A percentile compares a stretch with the other conserved stretches of the same genome.
phyloP scores from a whole-genome alignment of 2,329 filamentous ascomycete species.

The Nothomitra cinnamomea region DNA sequence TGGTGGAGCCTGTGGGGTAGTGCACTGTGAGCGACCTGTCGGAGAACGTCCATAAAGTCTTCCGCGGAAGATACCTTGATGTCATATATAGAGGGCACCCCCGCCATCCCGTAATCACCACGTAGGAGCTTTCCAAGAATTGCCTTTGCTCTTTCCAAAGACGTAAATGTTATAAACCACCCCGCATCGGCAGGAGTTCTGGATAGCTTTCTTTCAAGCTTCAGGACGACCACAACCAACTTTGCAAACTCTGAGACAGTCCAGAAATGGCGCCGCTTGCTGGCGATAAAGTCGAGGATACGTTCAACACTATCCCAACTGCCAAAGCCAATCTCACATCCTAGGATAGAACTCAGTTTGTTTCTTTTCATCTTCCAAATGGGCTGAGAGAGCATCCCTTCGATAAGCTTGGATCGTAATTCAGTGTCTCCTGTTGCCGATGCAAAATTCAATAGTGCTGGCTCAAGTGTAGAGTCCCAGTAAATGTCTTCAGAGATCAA shows the following conservation, averaged over 20 bases:
- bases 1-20: neutral
- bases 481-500: slow-evolving; percentile 30
- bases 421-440: slow-evolving; percentile 28
- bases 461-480: slow-evolving; percentile 28
- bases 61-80: neutral
- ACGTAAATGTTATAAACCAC: neutral
- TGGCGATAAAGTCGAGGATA: slow-evolving; percentile 17
- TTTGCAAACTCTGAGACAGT: neutral
- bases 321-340: slow-evolving; percentile 24
- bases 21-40: neutral
- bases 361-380: slow-evolving; percentile 10
- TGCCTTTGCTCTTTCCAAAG: slow-evolving; percentile 10
- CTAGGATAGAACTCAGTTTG: slow-evolving; percentile 23
- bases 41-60: neutral
- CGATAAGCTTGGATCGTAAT: slow-evolving; percentile 17
- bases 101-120: slow-evolving; percentile 16
- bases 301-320: slow-evolving; percentile 24
- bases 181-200: too few species aligned
- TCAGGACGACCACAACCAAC: neutral
- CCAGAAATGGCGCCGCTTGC: slow-evolving; percentile 6
- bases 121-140: slow-evolving; percentile 20
- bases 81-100: neutral
- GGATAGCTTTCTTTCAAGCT: neutral
- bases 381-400: slow-evolving; percentile 5
- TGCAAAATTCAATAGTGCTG: slow-evolving; percentile 37